phyloP scores from a whole-genome alignment of 805 yeast species.

The Kodamaea sagamina region DNA sequence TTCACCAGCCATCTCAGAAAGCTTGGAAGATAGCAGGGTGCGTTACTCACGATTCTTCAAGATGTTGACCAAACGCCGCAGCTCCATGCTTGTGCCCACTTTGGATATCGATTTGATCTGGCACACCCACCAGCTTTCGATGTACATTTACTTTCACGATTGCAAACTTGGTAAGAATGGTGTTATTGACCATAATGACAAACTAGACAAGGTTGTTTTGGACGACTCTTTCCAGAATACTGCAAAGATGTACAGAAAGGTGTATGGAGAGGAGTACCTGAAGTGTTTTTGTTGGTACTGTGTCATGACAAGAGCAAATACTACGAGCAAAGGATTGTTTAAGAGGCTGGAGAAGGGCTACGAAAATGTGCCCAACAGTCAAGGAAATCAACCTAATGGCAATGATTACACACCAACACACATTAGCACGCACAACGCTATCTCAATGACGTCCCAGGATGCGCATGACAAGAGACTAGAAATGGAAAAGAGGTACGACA shows the following conservation, averaged over 20 bases:
- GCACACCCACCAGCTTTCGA: constrained; percentile 29
- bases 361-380: not conserved
- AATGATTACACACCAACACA: constrained; percentile 17
- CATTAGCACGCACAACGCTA: constrained; percentile 6
- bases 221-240: constrained; percentile 20
- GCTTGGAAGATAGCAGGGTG: constrained; percentile 17
- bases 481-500: no score
- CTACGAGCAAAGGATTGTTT: no score
- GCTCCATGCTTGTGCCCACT: constrained; percentile 23
- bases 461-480: no score
- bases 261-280: constrained; percentile 21
- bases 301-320: constrained; percentile 1
- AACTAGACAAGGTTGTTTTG: constrained; percentile 22
- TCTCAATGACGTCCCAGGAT: no score
- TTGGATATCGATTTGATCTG: constrained; percentile 30
- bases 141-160: constrained; percentile 17
- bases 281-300: constrained; percentile 24
- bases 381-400: constrained; percentile 12
- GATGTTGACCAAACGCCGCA: constrained; percentile 3
- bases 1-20: not conserved
- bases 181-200: constrained; percentile 26
- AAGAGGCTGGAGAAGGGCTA: no score
- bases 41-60: constrained; percentile 23
- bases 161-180: constrained; percentile 19
- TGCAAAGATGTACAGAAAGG: constrained; percentile 16